Evolutionary conservation across 139 green algal genomes (phyloP).

Genomic region (Astrephomene gubernaculifera): DNA sequence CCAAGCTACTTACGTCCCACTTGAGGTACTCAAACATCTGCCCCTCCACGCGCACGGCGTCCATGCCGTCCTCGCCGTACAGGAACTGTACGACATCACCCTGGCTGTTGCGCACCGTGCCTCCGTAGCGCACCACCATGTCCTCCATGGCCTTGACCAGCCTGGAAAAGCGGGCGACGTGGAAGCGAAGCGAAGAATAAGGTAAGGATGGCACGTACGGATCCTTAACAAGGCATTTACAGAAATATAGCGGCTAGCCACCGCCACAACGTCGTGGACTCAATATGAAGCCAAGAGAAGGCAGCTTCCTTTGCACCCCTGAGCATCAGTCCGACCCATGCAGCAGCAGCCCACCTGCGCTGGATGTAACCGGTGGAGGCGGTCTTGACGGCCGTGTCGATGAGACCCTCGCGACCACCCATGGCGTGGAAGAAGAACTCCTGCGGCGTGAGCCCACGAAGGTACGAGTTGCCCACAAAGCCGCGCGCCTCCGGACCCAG

Average conservation of each 20-base stretch:
- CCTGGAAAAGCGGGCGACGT: not conserved
- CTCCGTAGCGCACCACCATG: conserved; percentile 92
- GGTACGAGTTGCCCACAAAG: conserved; percentile 99
- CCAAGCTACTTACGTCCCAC: conserved; percentile 56
- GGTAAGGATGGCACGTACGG: not conserved
- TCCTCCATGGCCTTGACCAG: conserved; percentile 94
- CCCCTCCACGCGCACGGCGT: conserved; percentile 91
- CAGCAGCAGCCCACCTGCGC: conserved; percentile 45
- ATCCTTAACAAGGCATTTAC: not conserved
- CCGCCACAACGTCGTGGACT: too few species aligned
- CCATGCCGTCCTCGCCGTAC: conserved; percentile 99
- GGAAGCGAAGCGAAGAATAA: not conserved
- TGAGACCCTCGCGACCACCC: conserved; percentile 98
- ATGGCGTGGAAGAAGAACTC: conserved; percentile 99
- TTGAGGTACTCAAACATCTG: conserved; percentile 90
- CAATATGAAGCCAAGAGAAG: too few species aligned
- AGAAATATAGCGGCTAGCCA: too few species aligned
- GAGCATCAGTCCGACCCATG: not conserved
- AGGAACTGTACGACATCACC: conserved; percentile 97
- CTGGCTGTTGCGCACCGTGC: conserved; percentile 92
- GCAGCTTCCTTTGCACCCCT: too few species aligned
- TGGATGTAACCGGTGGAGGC: conserved; percentile 89
- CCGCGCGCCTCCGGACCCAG: conserved; percentile 94
- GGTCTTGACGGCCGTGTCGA: conserved; percentile 99
- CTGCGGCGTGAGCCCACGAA: conserved; percentile 94